Evolutionary conservation across 2,329 filamentous ascomycete species (phyloP).

Genomic region (Colletotrichum sp.): DNA sequence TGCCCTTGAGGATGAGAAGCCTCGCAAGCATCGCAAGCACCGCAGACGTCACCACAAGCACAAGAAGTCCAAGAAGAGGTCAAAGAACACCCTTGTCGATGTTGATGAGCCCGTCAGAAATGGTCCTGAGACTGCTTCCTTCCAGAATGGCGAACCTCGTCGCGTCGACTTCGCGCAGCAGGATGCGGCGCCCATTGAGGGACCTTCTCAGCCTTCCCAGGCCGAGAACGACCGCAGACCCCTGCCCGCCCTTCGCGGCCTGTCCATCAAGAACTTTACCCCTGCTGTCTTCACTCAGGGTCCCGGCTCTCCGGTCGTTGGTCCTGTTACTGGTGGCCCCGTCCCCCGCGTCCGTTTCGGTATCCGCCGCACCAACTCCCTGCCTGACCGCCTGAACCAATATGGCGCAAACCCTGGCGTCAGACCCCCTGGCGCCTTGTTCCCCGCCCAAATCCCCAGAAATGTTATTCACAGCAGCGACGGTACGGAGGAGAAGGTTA

Average conservation of each 20-base stretch:
- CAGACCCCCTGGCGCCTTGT: constrained; percentile 55
- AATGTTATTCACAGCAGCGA: constrained; percentile 35
- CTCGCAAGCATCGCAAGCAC: constrained; percentile 35
- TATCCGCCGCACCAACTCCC: constrained; percentile 76
- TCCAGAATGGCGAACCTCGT: constrained; percentile 47
- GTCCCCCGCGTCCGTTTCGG: constrained; percentile 65
- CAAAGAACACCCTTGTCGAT: constrained; percentile 37
- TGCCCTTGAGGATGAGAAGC: constrained; percentile 49
- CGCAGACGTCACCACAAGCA: constrained; percentile 43
- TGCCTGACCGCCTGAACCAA: constrained; percentile 70
- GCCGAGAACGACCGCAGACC: constrained; percentile 39
- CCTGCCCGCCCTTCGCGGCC: constrained; percentile 60
- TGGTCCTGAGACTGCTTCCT: constrained; percentile 25
- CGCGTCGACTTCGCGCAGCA: constrained; percentile 64
- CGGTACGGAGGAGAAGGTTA: constrained; percentile 31
- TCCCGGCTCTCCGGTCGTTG: constrained; percentile 21
- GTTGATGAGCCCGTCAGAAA: constrained; percentile 34
- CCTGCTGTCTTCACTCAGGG: constrained; percentile 69
- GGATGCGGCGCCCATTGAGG: constrained; percentile 32
- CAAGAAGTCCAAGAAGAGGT: constrained; percentile 51
- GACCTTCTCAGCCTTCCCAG: constrained; percentile 25
- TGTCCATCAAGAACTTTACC: constrained; percentile 72
- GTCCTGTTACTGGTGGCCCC: constrained; percentile 39
- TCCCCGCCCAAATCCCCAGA: constrained; percentile 51
- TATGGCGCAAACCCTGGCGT: constrained; percentile 27